Evolutionary conservation across 768 basidiomycete species (phyloP).

Genomic region (Leucosporidium creatinivorum): DNA sequence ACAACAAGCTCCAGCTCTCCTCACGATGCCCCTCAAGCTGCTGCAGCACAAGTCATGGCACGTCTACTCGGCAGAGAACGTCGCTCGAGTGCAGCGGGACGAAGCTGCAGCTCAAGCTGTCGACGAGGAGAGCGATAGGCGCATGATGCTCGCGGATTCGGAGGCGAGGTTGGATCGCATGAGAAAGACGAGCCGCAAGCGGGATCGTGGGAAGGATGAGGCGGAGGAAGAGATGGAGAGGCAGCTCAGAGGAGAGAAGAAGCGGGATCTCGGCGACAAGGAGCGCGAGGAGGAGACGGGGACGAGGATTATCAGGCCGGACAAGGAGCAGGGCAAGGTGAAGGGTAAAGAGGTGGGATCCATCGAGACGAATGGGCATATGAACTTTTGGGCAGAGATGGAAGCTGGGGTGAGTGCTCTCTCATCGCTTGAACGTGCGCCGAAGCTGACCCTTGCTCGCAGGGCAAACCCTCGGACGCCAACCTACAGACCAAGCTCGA

Average conservation of each 20-base stretch:
- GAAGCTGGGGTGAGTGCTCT: conserved; percentile 8
- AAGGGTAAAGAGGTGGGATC: conserved; percentile 1
- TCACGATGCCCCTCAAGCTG: conserved; percentile 25
- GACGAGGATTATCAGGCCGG: background rate
- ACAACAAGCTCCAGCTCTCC: background rate
- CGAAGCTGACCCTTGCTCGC: background rate
- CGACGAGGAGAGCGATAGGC: conserved; percentile 2
- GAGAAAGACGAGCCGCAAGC: conserved; percentile 1
- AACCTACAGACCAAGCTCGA: conserved; percentile 3
- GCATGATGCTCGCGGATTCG: conserved; percentile 15
- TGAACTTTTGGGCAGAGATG: conserved; percentile 32
- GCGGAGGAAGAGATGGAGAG: conserved; percentile 17
- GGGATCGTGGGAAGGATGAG: background rate
- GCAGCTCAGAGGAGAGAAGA: conserved; percentile 10
- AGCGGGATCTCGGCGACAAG: background rate
- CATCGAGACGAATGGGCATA: conserved; percentile 14
- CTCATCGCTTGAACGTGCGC: too few relatives aligned
- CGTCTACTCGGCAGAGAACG: conserved; percentile 25
- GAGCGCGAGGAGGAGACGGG: conserved; percentile 2
- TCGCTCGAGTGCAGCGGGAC: conserved; percentile 28
- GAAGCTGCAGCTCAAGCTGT: conserved; percentile 12
- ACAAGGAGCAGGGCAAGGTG: background rate
- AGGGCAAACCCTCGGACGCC: background rate
- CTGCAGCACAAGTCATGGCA: conserved; percentile 25
- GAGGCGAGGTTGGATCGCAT: conserved; percentile 29